Conservation (phyloP, 2,329 filamentous ascomycete species). For the Myotisia sp. region DNA sequence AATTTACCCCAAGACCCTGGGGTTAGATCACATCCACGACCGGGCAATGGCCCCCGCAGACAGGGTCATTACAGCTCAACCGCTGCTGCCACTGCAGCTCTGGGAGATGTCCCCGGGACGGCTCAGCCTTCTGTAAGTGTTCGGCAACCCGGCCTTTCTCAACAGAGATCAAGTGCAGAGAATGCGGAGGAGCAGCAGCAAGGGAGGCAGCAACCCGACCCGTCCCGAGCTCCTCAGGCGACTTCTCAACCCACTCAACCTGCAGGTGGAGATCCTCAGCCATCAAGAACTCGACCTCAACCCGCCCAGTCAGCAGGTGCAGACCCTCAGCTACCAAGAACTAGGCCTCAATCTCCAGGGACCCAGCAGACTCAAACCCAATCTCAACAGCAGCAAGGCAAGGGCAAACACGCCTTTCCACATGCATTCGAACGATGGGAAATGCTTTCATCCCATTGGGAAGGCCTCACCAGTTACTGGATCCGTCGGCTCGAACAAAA, state of each 20-base stretch:
- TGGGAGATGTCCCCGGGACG: background rate
- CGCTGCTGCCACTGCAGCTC: background rate
- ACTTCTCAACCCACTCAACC: background rate
- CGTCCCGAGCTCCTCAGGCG: background rate
- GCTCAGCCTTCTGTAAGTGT: background rate
- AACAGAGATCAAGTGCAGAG: background rate
- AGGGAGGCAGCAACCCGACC: too few relatives aligned
- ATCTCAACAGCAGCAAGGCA: slow-evolving; percentile 12
- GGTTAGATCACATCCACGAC: background rate
- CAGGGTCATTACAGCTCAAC: too few relatives aligned
- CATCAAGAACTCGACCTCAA: background rate
- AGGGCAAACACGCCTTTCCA: slow-evolving; percentile 57
- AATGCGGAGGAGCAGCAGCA: background rate
- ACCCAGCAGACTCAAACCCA: slow-evolving; percentile 7
- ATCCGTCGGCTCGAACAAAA: slow-evolving; percentile 86
- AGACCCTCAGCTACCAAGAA: slow-evolving; percentile 1
- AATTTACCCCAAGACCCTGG: slow-evolving; percentile 8
- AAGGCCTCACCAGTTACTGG: slow-evolving; percentile 94
- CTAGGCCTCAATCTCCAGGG: slow-evolving; percentile 3
- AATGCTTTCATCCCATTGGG: slow-evolving; percentile 91
- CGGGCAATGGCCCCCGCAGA: background rate
- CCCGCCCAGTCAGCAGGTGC: slow-evolving; percentile 5
- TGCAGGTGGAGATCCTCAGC: slow-evolving; percentile 1
- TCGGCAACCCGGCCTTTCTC: background rate
- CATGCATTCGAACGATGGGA: slow-evolving; percentile 98